Evolutionary conservation across 169 alveolate genomes (phyloP).

Genomic region (Neospora caninum): DNA sequence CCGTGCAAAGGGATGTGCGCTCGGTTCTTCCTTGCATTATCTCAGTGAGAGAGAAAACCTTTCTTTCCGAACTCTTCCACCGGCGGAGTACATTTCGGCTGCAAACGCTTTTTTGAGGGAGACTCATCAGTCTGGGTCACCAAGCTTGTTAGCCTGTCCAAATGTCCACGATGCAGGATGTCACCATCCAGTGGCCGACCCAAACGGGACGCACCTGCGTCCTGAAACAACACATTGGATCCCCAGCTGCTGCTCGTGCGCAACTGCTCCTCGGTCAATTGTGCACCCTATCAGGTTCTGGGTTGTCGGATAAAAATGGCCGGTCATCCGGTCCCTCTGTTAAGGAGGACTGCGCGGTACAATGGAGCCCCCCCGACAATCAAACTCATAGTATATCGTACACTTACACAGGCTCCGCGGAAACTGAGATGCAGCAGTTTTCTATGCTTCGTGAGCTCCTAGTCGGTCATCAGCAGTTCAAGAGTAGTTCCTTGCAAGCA

Average conservation of each 20-base stretch:
- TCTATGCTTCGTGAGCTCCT: background rate
- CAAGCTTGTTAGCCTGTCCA: too few species aligned
- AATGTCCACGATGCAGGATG: background rate
- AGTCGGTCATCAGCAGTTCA: background rate
- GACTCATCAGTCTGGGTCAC: too few species aligned
- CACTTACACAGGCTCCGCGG: background rate
- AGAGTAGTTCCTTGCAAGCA: too few species aligned
- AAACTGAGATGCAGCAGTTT: background rate
- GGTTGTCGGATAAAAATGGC: background rate
- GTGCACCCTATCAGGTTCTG: background rate
- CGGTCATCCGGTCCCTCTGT: background rate
- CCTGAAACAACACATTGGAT: background rate
- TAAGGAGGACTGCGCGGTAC: background rate
- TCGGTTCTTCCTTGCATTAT: too few species aligned
- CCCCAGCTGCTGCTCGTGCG: background rate
- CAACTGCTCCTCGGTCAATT: slow-evolving; percentile 1
- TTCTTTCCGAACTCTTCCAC: too few species aligned
- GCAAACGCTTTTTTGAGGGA: too few species aligned
- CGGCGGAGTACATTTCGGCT: too few species aligned
- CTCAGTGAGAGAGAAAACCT: too few species aligned
- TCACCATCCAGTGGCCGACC: background rate
- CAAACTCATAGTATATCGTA: background rate
- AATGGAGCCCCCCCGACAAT: background rate
- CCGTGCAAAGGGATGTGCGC: too few species aligned
- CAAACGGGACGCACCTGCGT: background rate